Percentiles rank a stretch among this genome's conserved stretches.
phyloP scores from a whole-genome alignment of 768 basidiomycete species.

The Coprinopsis marcescibilis region DNA sequence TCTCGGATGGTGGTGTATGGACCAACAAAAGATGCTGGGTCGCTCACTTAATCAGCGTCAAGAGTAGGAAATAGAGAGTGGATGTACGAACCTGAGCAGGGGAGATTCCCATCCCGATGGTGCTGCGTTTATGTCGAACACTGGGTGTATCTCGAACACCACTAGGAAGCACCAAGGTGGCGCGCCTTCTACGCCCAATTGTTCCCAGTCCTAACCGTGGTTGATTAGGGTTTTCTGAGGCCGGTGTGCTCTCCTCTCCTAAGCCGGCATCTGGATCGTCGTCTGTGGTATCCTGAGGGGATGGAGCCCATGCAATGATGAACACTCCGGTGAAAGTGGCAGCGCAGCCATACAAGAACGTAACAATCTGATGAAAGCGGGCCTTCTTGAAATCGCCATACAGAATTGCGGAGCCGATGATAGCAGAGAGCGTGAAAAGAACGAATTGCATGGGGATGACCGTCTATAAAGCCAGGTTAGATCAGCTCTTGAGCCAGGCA shows the following conservation, averaged over 20 bases:
- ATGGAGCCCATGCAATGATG: conserved; percentile 54
- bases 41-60: background rate
- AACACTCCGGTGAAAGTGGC: conserved; percentile 91
- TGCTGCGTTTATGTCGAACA: conserved; percentile 48
- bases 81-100: conserved; percentile 55
- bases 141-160: conserved; percentile 36
- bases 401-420: conserved; percentile 87
- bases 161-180: conserved; percentile 45
- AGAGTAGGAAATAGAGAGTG: conserved; percentile 1
- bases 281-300: conserved; percentile 25
- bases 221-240: conserved; percentile 17
- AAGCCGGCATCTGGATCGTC: conserved; percentile 16
- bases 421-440: conserved; percentile 88
- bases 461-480: conserved; percentile 36
- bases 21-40: conserved; percentile 58
- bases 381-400: conserved; percentile 90
- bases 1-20: conserved; percentile 57
- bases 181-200: conserved; percentile 34
- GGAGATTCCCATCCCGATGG: conserved; percentile 61
- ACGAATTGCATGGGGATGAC: conserved; percentile 97
- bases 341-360: conserved; percentile 80
- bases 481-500: background rate
- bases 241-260: conserved; percentile 12
- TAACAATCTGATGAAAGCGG: conserved; percentile 74
- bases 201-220: conserved; percentile 26